Evolutionary conservation across 148 eudicot species (phyloP), one percentile per base, ranked within the genome.

Genomic region (Cornus controversa): DNA sequence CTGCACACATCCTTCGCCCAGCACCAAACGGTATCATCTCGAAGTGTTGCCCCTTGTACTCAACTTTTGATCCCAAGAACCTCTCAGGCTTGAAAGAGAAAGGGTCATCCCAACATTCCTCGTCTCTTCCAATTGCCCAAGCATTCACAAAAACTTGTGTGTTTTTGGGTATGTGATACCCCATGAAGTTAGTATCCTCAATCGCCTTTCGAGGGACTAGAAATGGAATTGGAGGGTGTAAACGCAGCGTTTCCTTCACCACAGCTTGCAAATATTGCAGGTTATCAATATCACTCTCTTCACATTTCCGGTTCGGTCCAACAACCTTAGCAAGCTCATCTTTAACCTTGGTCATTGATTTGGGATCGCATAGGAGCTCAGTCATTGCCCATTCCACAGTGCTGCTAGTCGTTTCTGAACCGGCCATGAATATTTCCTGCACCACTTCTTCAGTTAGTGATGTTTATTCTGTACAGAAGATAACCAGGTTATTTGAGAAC

Each of bases 1-100:
- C 84, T 7, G 20, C 84, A 16, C 80, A 81, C 71, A 77, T 71
- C 68, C 84, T 71, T 36, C 80, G 13, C 8, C 84, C 77, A 2
- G 80, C 80, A 3, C 84, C 84, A 26, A 81, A 81, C 8, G 84
- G 84, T 4, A 77, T 72, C 5, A 76, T 47, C 73, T 77, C 80
- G 42, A 15, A 77, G 31, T 81, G 73, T 16, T 76, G 77, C 10
- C 84, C 80, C 47, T 29, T 77, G 10, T 81, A 81, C 5, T 81
- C 84, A 13, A 77, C 8, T 9, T 42, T 71, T 45, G 70, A 70
- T 60, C 75, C 80, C 9, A 78, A 45, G 40, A 71, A 78, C 58
- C 80, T 70, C 70, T 78, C 80, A 0, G 80, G 80, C 47, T 78
- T 54, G 58, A 78, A 78, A 0, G 70, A 71, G 25, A 26, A 10